Conservation (phyloP, 768 basidiomycete genomes). For the Termitomyces sp. region DNA sequence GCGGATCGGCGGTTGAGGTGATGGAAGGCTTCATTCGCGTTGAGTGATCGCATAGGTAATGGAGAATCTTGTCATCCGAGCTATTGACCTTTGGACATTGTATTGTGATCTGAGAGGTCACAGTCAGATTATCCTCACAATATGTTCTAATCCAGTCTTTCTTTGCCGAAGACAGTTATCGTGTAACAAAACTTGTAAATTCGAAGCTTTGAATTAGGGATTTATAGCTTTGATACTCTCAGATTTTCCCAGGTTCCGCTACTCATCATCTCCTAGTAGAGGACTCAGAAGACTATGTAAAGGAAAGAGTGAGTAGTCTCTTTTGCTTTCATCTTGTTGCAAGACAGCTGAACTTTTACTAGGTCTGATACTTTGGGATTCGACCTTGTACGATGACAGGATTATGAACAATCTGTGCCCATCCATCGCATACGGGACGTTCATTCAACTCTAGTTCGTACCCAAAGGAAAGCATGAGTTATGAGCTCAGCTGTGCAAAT, state of each 20-base stretch:
- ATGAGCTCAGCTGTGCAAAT: slow-evolving; percentile 79
- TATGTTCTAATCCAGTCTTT: not conserved
- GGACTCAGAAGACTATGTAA: slow-evolving; percentile 36
- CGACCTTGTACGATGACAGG: slow-evolving; percentile 53
- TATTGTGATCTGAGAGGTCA: not conserved
- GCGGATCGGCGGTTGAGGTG: slow-evolving; percentile 34
- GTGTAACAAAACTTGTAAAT: too few species aligned
- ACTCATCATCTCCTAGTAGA: slow-evolving; percentile 55
- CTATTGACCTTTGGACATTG: not conserved
- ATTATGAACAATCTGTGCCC: slow-evolving; percentile 42
- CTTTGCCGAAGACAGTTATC: slow-evolving; percentile 19
- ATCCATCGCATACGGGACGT: slow-evolving; percentile 22
- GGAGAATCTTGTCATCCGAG: not conserved
- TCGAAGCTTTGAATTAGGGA: too few species aligned
- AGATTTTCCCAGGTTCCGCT: too few species aligned
- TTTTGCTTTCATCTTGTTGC: not conserved
- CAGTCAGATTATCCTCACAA: not conserved
- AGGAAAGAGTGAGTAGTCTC: slow-evolving; percentile 42
- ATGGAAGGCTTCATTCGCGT: slow-evolving; percentile 29
- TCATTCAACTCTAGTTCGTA: slow-evolving; percentile 33
- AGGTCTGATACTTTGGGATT: slow-evolving; percentile 71
- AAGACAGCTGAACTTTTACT: not conserved
- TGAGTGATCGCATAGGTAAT: not conserved
- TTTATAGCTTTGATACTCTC: too few species aligned
- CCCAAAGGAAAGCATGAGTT: slow-evolving; percentile 52